A percentile compares a stretch with the other conserved stretches of the same genome.
phyloP scores from a whole-genome alignment of 2,329 filamentous ascomycete genomes.

The Ceratocystis ficicola region DNA sequence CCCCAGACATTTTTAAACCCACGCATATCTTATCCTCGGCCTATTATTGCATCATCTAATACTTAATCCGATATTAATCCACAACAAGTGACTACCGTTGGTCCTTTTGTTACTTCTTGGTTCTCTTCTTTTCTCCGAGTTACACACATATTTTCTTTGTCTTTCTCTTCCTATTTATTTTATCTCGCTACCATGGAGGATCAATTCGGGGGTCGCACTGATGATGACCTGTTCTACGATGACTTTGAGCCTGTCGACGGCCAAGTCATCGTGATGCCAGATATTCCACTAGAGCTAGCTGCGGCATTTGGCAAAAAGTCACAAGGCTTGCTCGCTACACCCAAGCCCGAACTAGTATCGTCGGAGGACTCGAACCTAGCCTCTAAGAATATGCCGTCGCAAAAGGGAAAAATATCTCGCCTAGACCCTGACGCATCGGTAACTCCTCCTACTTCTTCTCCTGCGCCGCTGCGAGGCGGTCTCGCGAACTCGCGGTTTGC shows the following conservation, averaged over 20 bases:
- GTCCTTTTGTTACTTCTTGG: background rate
- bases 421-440: constrained; percentile 3
- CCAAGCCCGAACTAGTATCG: background rate
- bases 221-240: constrained; percentile 51
- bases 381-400: background rate
- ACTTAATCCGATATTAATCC: background rate
- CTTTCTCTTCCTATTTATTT: background rate
- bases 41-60: background rate
- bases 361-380: background rate
- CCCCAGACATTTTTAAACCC: background rate
- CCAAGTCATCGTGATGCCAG: constrained; percentile 24
- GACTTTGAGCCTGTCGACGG: constrained; percentile 46
- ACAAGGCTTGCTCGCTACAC: background rate
- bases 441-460: constrained; percentile 17
- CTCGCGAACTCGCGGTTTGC: constrained; percentile 19
- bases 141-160: background rate
- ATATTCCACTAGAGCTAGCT: constrained; percentile 22
- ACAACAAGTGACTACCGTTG: background rate
- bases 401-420: background rate
- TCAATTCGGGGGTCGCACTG: constrained; percentile 48
- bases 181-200: constrained; percentile 39
- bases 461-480: constrained; percentile 10
- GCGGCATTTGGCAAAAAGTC: constrained; percentile 10
- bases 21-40: background rate
- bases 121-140: constrained; percentile 3